Evolutionary conservation across 768 basidiomycete genomes (phyloP), one percentile per base, ranked within the genome.

Genomic region (Tricholoma saponaceum): DNA sequence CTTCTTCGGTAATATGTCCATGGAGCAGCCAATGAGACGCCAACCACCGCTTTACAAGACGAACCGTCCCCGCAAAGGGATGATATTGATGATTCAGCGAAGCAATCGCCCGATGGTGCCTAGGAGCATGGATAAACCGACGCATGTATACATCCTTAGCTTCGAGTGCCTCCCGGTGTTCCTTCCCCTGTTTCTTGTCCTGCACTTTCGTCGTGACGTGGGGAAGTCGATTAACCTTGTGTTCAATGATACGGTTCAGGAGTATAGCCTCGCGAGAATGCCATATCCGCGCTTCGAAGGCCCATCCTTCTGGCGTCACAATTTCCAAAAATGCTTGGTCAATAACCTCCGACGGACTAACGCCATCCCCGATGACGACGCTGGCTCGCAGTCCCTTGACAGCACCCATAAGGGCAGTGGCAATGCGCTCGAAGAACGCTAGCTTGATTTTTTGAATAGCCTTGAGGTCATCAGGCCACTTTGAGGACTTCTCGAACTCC

Each of bases 381-480:
- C 66, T 64, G 0, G 86, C 88, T 16, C 68, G 78, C 3, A 87
- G 69, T 7, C 84, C 84, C 0, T 76, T 57, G 1, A 80, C 72
- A 1, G 76, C 66, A 9, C 71, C 68, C 81, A 85, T 83, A 49
- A 97, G 76, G 1, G 79, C 77, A 18, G 77, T 74, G 1, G 89
- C 92, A 6, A 98, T 78, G 39, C 84, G 83, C 66, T 94, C 91
- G 59, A 98, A 84, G 68, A 98, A 89, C 0, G 95, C 96, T 1
- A 96, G 76, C 70, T 98, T 98, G 71, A 94, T 87, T 60, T 92
- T 92, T 69, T 97, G 96, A 49, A 98, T 90, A 0, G 95, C 94
- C 16, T 78, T 80, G 4, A 98, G 79, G 62, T 98, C 94, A 66
- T 98, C 95, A 0, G 97, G 96, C 97, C 97, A 99, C 60, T 83